Evolutionary conservation across 1,139 yeast genomes (phyloP).

Genomic region (Candida sp.): DNA sequence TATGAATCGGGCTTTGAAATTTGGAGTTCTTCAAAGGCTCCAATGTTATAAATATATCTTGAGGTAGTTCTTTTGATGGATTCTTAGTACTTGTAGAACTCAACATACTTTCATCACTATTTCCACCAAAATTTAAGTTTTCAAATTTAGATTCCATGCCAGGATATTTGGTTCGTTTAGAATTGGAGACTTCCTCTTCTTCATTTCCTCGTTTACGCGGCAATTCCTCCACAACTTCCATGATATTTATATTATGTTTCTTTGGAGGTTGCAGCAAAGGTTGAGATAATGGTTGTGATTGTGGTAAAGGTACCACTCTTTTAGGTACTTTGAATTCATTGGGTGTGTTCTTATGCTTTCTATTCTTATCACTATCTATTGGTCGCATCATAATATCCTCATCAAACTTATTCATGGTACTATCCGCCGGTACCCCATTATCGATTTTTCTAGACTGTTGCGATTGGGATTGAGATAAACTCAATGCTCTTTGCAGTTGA

Average conservation of each 20-base stretch:
- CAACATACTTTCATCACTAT: background rate
- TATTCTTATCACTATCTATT: conserved; percentile 25
- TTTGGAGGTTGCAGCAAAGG: conserved; percentile 9
- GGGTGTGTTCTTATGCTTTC: conserved; percentile 17
- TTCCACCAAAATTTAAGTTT: background rate
- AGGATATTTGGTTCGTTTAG: conserved; percentile 1
- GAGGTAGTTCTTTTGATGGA: background rate
- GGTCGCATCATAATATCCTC: conserved; percentile 46
- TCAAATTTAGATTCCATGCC: background rate
- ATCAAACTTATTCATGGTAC: conserved; percentile 40
- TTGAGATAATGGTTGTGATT: conserved; percentile 29
- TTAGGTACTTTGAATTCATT: conserved; percentile 42
- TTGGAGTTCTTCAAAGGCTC: conserved; percentile 29
- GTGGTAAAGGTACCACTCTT: conserved; percentile 41
- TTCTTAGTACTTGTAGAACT: background rate
- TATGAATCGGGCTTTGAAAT: conserved; percentile 40
- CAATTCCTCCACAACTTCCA: background rate
- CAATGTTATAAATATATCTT: conserved; percentile 15
- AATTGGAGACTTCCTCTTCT: background rate
- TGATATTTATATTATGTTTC: conserved; percentile 1
- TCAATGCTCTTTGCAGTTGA: conserved; percentile 40
- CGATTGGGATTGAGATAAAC: conserved; percentile 69
- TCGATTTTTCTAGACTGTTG: conserved; percentile 58
- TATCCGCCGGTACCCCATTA: conserved; percentile 38
- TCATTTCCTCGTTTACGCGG: conserved; percentile 1